Conservation (phyloP, 2,329 filamentous ascomycete species). For the Aspergillus sp. region DNA sequence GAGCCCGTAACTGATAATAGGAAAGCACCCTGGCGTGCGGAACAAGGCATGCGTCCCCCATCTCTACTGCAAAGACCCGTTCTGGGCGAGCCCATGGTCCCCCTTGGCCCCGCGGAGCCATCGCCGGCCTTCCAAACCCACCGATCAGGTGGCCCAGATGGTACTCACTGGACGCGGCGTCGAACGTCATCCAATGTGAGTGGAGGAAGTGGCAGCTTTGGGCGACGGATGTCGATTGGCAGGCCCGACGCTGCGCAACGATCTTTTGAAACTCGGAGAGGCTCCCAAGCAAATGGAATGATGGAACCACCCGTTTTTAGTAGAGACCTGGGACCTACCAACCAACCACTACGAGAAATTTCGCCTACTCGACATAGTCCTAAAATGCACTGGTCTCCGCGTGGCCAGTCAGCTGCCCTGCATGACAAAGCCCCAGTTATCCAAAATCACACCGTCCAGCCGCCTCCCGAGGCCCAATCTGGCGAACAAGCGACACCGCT, state of each 20-base stretch:
- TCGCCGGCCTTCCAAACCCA: slow-evolving; percentile 83
- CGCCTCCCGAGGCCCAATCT: slow-evolving; percentile 11
- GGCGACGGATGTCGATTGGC: slow-evolving; percentile 61
- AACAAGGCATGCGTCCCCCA: slow-evolving; percentile 68
- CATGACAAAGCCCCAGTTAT: slow-evolving; percentile 27
- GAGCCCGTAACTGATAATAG: slow-evolving; percentile 79
- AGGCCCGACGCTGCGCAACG: slow-evolving; percentile 45
- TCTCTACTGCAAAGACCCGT: slow-evolving; percentile 74
- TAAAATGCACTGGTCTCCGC: slow-evolving; percentile 31
- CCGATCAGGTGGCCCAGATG: slow-evolving; percentile 65
- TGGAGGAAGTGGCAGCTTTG: slow-evolving; percentile 72
- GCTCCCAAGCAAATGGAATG: slow-evolving; percentile 39
- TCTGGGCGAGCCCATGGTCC: slow-evolving; percentile 59
- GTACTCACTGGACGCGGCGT: slow-evolving; percentile 66
- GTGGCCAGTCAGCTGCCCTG: slow-evolving; percentile 23
- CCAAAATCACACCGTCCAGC: slow-evolving; percentile 20
- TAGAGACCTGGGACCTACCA: slow-evolving; percentile 25
- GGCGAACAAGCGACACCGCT: slow-evolving; percentile 16
- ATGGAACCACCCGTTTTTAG: slow-evolving; percentile 32
- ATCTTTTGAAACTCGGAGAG: slow-evolving; percentile 39
- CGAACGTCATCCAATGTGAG: slow-evolving; percentile 90
- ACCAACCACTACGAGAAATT: slow-evolving; percentile 23
- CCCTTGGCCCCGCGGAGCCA: slow-evolving; percentile 70
- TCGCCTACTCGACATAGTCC: slow-evolving; percentile 28
- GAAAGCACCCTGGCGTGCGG: slow-evolving; percentile 66